Evolutionary conservation across 371 early-diverging fungal genomes (phyloP), one percentile per base, ranked within the genome.

Genomic region (Mucor circinelloides): DNA sequence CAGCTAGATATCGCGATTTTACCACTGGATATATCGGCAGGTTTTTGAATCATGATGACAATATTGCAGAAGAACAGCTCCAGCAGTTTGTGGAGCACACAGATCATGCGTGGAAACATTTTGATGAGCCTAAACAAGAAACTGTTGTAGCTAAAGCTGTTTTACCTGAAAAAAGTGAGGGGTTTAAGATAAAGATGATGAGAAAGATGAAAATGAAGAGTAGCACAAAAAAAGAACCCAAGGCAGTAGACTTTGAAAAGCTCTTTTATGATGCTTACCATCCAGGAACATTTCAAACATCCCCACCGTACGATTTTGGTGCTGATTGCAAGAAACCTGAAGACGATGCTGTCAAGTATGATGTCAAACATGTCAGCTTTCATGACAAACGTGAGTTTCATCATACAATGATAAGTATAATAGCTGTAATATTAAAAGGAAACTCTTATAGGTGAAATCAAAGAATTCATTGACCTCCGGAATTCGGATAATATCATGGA

Each of bases 31-130:
- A 38, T n/a, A 10, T 58, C 1, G 13, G 32, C 10, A 32, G 17
- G 27, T 44, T 66, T 44, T 36, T 66, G 10, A 66, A 58, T 15
- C 66, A 66, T 25, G 66, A 66, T 13, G 66, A 66, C 50, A 58
- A 21, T 12, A 66, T 66, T 46, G 27, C 66, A 2, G 66, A 50
- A 36, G 21, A 28, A 2, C 28, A 58, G 1, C n/a, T 66, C 6
- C 19, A 66, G 27, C 9, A 59, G 10, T 36, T 50, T 10, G 58
- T 48, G 0, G 59, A 66, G 28, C 21, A 59, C 3, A 58, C 58
- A 9, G 21, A 34, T 19, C 13, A 38, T 6, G 40, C 36, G 38
- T 55, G 52, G 54, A 27, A 42, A 6, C 21, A 21, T 44, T 13
- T 28, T 10, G 15, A 38, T 30, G 34, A 42, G 2, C 25, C 9